Percentiles rank a stretch among this genome's conserved stretches.
These are phyloP conservation scores for Fagopyrum esculentum DNA, from an alignment of 148 eudicot genomes.

Conservation along the genomic window DNA sequence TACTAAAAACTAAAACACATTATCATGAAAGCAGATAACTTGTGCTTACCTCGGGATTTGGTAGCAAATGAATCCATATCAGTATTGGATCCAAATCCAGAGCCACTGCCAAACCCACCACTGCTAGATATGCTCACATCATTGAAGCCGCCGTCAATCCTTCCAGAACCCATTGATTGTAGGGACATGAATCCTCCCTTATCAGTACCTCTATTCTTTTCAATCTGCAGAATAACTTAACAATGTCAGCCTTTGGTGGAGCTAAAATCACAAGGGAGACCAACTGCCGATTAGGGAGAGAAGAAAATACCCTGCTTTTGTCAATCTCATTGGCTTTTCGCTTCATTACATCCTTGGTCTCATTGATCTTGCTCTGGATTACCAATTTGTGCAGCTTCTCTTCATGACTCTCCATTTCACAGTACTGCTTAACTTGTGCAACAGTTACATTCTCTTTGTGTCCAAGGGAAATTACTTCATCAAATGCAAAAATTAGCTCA, in stretches of 20 bases:
- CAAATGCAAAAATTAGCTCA: constrained; percentile 92
- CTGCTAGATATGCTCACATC: constrained; percentile 60
- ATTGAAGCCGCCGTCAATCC: constrained; percentile 55
- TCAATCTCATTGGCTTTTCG: constrained; percentile 96
- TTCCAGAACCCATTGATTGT: constrained; percentile 69
- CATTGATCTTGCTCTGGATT: constrained; percentile 82
- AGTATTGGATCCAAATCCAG: constrained; percentile 61
- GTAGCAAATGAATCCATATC: constrained; percentile 62
- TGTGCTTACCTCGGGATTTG: constrained; percentile 69
- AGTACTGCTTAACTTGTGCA: constrained; percentile 92
- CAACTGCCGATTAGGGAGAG: no score
- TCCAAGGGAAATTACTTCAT: constrained; percentile 87
- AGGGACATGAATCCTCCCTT: constrained; percentile 65
- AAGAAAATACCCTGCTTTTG: constrained; percentile 64
- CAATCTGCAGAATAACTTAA: constrained; percentile 43
- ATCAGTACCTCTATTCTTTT: constrained; percentile 49
- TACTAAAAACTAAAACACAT: not conserved
- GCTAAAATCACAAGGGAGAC: not conserved
- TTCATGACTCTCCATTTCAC: constrained; percentile 99
- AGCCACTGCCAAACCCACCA: constrained; percentile 74
- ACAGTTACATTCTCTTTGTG: constrained; percentile 94
- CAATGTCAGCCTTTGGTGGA: not conserved
- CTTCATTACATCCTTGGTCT: constrained; percentile 95
- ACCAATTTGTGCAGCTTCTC: constrained; percentile 95
- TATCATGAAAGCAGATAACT: no score